These are phyloP conservation scores for Phytophthora melonis DNA, from an alignment of 352 stramenopile species.

Conservation along the genomic window DNA sequence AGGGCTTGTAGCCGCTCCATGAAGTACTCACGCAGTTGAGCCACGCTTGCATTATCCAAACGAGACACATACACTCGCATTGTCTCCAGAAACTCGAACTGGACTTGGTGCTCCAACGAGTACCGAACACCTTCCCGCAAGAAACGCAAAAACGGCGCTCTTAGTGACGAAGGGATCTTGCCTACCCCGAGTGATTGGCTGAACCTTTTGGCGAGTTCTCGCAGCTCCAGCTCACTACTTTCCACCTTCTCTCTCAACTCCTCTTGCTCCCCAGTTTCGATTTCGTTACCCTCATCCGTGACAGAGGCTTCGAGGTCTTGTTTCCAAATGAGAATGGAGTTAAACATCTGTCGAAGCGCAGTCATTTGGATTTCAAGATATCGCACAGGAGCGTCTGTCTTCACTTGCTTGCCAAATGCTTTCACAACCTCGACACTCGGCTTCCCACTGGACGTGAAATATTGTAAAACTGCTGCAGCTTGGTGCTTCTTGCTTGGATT, in stretches of 20 bases:
- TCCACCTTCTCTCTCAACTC: constrained; percentile 69
- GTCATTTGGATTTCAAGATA: constrained; percentile 92
- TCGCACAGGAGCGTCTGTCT: constrained; percentile 74
- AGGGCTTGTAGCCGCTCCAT: constrained; percentile 61
- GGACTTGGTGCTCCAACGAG: constrained; percentile 57
- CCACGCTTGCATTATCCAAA: constrained; percentile 68
- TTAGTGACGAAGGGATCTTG: constrained; percentile 70
- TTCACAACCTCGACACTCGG: constrained; percentile 76
- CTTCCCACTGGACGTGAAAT: constrained; percentile 65
- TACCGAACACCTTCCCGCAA: constrained; percentile 84
- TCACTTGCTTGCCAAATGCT: constrained; percentile 84
- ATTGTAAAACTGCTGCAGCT: constrained; percentile 73
- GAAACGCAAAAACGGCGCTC: constrained; percentile 84
- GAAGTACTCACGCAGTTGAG: constrained; percentile 79
- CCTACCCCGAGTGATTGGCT: constrained; percentile 85
- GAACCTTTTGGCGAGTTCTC: constrained; percentile 81
- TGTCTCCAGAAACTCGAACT: constrained; percentile 78
- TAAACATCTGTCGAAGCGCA: constrained; percentile 76
- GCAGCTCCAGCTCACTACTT: constrained; percentile 58
- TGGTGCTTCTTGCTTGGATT: constrained; percentile 89
- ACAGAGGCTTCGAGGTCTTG: constrained; percentile 55
- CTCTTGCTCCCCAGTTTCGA: constrained; percentile 55
- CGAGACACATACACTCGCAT: constrained; percentile 79
- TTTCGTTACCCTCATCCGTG: constrained; percentile 15
- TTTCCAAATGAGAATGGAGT: constrained; percentile 66